Evolutionary conservation across 257 asterid species (phyloP), one percentile per base, ranked within the genome.

Genomic region (Scutellaria galericulata): DNA sequence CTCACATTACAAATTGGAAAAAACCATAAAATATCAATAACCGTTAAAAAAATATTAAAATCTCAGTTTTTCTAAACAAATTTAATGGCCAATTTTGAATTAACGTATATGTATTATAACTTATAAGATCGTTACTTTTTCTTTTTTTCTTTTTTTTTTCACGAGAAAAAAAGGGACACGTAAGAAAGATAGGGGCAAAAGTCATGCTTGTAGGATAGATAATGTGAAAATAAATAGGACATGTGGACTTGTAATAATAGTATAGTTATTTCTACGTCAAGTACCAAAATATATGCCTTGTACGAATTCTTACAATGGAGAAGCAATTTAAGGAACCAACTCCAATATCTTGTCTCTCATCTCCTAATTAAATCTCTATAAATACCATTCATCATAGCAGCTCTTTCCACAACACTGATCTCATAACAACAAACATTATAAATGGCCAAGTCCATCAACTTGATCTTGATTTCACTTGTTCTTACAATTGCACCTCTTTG

Each of bases 401-500:
- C 52, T 24, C 27, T 24, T 24, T 24, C 27, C 27, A 24, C 27
- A 24, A 24, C 27, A 24, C 27, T 24, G 27, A 24, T 24, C 27
- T 24, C 27, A 24, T 24, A 24, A 24, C 52, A 69, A 59, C 9
- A 35, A 35, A 41, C 47, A 54, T 9, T 31, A 31, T 53, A 37
- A 61, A 76, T 76, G 71, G 71, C 77, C 7, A 72, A 56, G 11
- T 75, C 39, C 66, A 44, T 47, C 75, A 67, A 71, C 64, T 61
- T 67, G 46, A 45, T 71, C 68, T 2, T 73, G 55, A 5, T 73
- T 13, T 56, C 64, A 7, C 37, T 61, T 47, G 18, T 82, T 44
- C 61, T 79, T 57, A 46, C 73, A 6, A 13, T 67, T 78, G 75
- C 72, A 51, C 76, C 83, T 41, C 64, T 67, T 44, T 68, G 79